Evolutionary conservation across 2,329 filamentous ascomycete genomes (phyloP), one percentile per base, ranked within the genome.

Genomic region (Sarocladium strictum): DNA sequence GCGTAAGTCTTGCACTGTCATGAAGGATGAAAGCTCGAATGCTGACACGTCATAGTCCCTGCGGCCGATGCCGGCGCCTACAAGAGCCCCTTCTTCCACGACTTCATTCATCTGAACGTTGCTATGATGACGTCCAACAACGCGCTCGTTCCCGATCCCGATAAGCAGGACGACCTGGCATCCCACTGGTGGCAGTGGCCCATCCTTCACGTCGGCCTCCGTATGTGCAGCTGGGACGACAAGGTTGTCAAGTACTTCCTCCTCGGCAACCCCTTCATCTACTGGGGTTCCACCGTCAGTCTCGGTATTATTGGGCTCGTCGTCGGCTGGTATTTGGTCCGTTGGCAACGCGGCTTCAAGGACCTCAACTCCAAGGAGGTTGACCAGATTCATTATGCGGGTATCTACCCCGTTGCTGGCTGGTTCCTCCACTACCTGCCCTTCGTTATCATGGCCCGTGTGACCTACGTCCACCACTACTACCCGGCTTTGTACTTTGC

Each of bases 91-190:
- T 99, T 99, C 80, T 79, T 96, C 66, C 92, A 96, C 68, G 94
- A 99, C 72, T 99, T 99, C 65, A 86, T 99, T 59, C 94, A 99
- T 70, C 77, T 97, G 58, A 99, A 99, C 69, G 94, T 99, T 58
- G 94, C 94, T 59, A 99, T 99, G 94, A 97, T 97, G 93, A 99
- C 94, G 3, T 97, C 94, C 37, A 99, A 99, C 80, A 99, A 99
- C 67, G 94, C 94, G 23, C 84, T 99, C 45, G 90, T 99, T 19
- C 94, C 94, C 3, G 94, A 99, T 66, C 93, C 94, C 3, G 94
- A 99, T 71, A 99, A 99, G 81, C 94, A 99, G 71, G 94, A 99
- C 65, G 94, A 99, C 66, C 83, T 99, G 49, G 94, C 94, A 29
- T 99, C 94, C 14, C 80, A 91, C 61, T 97, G 92, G 78, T 99